Conservation (phyloP, 352 stramenopile species). For the Pythium apleroticum region DNA sequence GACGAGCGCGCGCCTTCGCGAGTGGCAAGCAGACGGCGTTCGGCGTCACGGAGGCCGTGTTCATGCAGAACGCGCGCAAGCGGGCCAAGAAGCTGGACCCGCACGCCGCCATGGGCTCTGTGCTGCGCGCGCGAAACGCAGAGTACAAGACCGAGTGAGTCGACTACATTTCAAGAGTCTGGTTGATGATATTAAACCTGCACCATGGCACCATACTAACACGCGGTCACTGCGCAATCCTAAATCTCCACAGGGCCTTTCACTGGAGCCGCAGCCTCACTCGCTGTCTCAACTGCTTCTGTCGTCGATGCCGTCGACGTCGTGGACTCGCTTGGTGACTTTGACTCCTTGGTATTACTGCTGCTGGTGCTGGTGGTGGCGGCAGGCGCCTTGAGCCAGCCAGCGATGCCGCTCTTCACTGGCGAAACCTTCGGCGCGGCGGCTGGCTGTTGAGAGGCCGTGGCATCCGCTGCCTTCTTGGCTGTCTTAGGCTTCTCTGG, state of each 20-base stretch:
- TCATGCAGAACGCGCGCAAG: constrained; percentile 24
- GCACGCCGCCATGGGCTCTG: neutral
- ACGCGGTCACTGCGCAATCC: neutral
- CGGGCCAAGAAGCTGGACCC: constrained; percentile 18
- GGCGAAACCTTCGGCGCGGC: constrained; percentile 4
- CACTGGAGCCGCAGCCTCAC: neutral
- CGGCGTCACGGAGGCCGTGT: constrained; percentile 20
- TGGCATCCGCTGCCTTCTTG: constrained; percentile 5
- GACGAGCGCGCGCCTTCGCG: constrained; percentile 15
- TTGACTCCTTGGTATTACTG: neutral
- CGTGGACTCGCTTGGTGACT: neutral
- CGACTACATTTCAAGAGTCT: neutral
- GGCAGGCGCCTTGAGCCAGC: constrained; percentile 25
- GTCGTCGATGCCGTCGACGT: neutral
- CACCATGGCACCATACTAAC: neutral
- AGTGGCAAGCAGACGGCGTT: neutral
- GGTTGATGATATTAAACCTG: constrained; percentile 1
- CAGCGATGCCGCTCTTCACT: constrained; percentile 21
- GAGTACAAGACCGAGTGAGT: neutral
- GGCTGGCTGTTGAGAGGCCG: neutral
- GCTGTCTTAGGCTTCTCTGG: constrained; percentile 5
- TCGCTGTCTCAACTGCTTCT: neutral
- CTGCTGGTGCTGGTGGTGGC: neutral
- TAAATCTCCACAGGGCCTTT: constrained; percentile 4
- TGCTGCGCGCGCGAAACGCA: neutral